A percentile compares a stretch with the other conserved stretches of the same genome.
phyloP scores from a whole-genome alignment of 1,139 yeast species.

The Blastobotrys illinoisensis region DNA sequence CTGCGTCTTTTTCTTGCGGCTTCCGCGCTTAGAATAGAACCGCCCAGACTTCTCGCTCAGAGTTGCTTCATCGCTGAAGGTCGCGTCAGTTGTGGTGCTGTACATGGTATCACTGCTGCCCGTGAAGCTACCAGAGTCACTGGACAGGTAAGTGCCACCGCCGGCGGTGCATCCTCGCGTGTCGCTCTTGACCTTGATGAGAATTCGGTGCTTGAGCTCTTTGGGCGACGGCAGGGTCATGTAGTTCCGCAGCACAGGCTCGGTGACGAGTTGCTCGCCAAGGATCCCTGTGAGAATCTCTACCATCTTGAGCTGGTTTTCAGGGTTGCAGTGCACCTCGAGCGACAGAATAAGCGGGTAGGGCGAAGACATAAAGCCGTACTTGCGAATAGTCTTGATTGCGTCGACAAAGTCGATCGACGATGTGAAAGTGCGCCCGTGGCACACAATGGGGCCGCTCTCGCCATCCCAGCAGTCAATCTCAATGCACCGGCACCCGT shows the following conservation, averaged over 20 bases:
- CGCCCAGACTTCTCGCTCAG: not conserved
- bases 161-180: constrained; percentile 4
- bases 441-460: constrained; percentile 80
- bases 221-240: constrained; percentile 62
- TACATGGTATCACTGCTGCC: constrained; percentile 23
- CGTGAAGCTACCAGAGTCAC: constrained; percentile 7
- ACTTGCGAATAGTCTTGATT: constrained; percentile 64
- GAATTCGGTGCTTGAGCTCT: constrained; percentile 59
- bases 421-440: constrained; percentile 78
- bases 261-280: constrained; percentile 51
- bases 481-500: constrained; percentile 91
- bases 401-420: constrained; percentile 68
- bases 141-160: constrained; percentile 11
- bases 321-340: constrained; percentile 70
- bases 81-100: constrained; percentile 44
- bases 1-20: constrained; percentile 23
- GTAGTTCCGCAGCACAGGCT: constrained; percentile 34
- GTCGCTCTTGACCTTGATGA: constrained; percentile 63
- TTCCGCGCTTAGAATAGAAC: constrained; percentile 3
- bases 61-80: constrained; percentile 4
- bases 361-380: constrained; percentile 80
- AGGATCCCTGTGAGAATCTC: constrained; percentile 49
- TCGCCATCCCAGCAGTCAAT: constrained; percentile 93
- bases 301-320: constrained; percentile 57
- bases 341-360: constrained; percentile 83